phyloP scores from a whole-genome alignment of 495 filamentous ascomycete genomes.

The Platismatia glauca region DNA sequence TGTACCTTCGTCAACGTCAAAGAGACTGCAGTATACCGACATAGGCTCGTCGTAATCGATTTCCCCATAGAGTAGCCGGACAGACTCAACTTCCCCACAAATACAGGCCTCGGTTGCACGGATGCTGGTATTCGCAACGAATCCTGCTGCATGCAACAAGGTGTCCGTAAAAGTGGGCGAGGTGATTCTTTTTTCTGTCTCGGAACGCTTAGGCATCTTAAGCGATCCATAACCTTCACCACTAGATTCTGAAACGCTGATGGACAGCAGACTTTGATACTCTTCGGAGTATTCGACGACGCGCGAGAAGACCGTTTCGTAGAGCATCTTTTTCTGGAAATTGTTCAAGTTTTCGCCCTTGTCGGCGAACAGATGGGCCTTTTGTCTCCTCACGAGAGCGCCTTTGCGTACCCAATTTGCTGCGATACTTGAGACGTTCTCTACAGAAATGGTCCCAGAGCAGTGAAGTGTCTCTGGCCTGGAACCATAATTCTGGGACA shows the following conservation, averaged over 20 bases:
- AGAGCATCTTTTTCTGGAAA: background rate
- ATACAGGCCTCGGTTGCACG: slow-evolving; percentile 14
- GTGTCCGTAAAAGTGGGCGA: no score
- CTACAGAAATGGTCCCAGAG: background rate
- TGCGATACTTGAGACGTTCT: background rate
- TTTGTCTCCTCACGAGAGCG: background rate
- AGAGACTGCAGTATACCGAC: slow-evolving; percentile 17
- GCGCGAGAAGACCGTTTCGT: background rate
- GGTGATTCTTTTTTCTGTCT: no score
- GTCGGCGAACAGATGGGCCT: background rate
- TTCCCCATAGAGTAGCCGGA: slow-evolving; percentile 9
- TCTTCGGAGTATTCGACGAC: slow-evolving; percentile 2
- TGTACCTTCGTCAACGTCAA: slow-evolving; percentile 15
- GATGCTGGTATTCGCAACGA: no score
- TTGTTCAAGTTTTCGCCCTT: background rate
- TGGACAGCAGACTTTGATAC: background rate
- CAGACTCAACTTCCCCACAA: slow-evolving; percentile 16
- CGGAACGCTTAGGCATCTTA: no score
- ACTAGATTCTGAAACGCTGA: slow-evolving; percentile 11
- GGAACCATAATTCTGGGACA: no score
- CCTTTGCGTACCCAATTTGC: background rate
- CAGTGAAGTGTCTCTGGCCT: no score
- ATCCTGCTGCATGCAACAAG: no score
- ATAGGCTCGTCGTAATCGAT: slow-evolving; percentile 4
- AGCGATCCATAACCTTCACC: no score